phyloP scores from a whole-genome alignment of 2,329 filamentous ascomycete genomes.

The Ceratocystiopsis minuta region DNA sequence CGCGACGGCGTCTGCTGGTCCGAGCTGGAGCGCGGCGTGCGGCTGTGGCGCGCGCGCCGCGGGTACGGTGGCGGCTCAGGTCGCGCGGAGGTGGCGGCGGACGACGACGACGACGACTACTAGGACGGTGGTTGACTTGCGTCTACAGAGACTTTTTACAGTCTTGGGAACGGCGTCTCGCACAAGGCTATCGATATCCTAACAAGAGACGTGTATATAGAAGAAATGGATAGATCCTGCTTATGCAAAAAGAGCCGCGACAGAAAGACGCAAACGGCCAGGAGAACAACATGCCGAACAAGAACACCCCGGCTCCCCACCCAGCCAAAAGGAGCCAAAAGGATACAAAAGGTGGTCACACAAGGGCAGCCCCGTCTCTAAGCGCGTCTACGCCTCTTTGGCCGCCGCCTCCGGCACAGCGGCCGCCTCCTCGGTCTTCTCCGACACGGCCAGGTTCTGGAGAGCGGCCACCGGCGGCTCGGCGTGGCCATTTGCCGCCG shows the following conservation, averaged over 20 bases:
- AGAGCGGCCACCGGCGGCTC: constrained; percentile 1
- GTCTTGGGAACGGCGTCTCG: too few species aligned
- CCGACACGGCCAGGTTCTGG: constrained; percentile 4
- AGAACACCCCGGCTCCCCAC: too few species aligned
- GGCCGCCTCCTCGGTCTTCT: constrained; percentile 2
- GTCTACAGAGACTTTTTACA: too few species aligned
- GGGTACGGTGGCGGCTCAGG: constrained; percentile 39
- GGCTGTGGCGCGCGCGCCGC: constrained; percentile 47
- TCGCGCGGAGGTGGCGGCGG: constrained; percentile 30
- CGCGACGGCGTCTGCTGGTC: constrained; percentile 57
- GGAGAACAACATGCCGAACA: too few species aligned
- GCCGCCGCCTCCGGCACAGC: background rate
- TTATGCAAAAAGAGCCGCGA: too few species aligned
- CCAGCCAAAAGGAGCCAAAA: background rate
- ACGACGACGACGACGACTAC: background rate
- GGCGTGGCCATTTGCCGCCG: background rate
- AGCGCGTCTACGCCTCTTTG: background rate
- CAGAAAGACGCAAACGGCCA: too few species aligned
- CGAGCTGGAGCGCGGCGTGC: constrained; percentile 65
- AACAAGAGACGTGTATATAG: too few species aligned
- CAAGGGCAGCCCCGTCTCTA: too few species aligned
- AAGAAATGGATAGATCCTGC: too few species aligned
- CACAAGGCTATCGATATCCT: too few species aligned
- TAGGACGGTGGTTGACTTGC: too few species aligned
- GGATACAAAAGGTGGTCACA: background rate